phyloP scores from a whole-genome alignment of 129 eudicot species.

The Flaveria brownii region DNA sequence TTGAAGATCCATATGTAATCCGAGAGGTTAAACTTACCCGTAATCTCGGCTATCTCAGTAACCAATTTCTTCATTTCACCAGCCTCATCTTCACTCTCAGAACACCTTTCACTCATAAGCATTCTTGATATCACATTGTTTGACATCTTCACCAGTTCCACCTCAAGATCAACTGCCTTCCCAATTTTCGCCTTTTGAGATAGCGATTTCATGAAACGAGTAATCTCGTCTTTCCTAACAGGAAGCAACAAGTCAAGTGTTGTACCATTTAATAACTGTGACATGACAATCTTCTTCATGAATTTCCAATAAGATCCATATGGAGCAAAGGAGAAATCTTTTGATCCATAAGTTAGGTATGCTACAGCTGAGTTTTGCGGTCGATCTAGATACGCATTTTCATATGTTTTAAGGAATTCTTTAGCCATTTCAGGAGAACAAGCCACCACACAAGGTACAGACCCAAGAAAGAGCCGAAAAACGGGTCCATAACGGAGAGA shows the following conservation, averaged over 20 bases:
- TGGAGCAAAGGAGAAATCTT: conserved; percentile 28
- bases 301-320: conserved; percentile 56
- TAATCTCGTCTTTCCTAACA: conserved; percentile 39
- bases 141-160: conserved; percentile 42
- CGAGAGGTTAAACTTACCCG: conserved; percentile 39
- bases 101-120: conserved; percentile 51
- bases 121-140: conserved; percentile 55
- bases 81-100: conserved; percentile 37
- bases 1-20: conserved; percentile 42
- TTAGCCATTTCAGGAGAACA: conserved; percentile 40
- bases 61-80: conserved; percentile 40
- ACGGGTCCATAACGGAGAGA: conserved; percentile 45
- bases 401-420: conserved; percentile 47
- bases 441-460: conserved; percentile 41
- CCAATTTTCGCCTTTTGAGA: conserved; percentile 22
- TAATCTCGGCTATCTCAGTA: conserved; percentile 40
- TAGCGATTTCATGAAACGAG: conserved; percentile 30
- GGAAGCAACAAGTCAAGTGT: conserved; percentile 38
- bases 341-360: conserved; percentile 30
- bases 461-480: conserved; percentile 34
- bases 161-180: conserved; percentile 36
- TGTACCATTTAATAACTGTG: conserved; percentile 41
- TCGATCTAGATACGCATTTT: conserved; percentile 39
- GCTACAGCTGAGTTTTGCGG: conserved; percentile 35
- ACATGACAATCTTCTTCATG: conserved; percentile 56